Evolutionary conservation across 768 basidiomycete genomes (phyloP), one percentile per base, ranked within the genome.

Genomic region (Paxillus rubicundulus): DNA sequence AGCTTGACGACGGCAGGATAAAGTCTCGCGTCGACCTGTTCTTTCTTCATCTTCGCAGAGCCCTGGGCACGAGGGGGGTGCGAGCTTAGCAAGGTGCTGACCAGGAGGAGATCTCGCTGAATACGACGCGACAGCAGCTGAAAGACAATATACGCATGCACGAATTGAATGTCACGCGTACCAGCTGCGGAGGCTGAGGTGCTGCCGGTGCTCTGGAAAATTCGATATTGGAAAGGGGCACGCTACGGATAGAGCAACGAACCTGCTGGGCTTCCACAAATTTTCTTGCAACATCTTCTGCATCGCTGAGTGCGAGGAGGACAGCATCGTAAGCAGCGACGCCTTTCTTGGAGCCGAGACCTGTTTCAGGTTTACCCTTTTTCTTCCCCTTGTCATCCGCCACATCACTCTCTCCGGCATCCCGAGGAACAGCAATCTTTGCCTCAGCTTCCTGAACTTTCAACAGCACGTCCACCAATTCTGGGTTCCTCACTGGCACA

Each of bases 271-370:
- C 82, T 63, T 95, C 94, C 24, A 82, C 74, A 21, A 96, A 74
- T 64, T 87, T 88, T 50, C 86, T 77, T 3, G 91, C 84, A 1
- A 93, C 84, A 5, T 85, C 86, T 65, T 96, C 94, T 2, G 92
- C 94, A 50, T 98, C 95, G 50, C 91, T 92, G 54, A 97, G 68
- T 1, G 92, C 86, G 20, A 83, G 78, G 24, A 98, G 77, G 52
- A 94, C 82, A 17, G 83, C 83, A 71, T 97, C 94, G 61, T 91
- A 98, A 0, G 89, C 87, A 16, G 88, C 89, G 53, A 97, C 88
- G 36, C 85, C 81, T 52, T 81, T 83, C 67, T 89, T 89, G 5
- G 86, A 84, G 50, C 73, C 70, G 20, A 68, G 60, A 16, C 70
- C 67, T 54, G 72, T 73, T 47, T 67, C 68, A 47, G 59, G 61